phyloP scores from a whole-genome alignment of 805 yeast species.

The Candida insectalens region DNA sequence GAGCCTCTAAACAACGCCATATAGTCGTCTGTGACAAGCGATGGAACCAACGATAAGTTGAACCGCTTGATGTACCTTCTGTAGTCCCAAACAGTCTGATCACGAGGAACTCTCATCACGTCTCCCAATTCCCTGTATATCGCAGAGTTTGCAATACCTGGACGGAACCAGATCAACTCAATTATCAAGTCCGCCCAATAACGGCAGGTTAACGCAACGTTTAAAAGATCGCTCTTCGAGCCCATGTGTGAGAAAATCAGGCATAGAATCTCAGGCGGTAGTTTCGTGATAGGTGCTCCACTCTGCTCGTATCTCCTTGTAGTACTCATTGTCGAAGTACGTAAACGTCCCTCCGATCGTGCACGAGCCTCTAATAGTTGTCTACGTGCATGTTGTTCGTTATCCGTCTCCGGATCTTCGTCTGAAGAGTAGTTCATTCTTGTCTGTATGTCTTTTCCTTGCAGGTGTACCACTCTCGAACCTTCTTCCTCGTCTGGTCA shows the following conservation, averaged over 20 bases:
- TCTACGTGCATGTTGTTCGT: too few species aligned
- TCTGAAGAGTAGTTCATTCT: too few species aligned
- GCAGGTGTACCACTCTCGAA: too few species aligned
- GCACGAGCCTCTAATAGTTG: too few species aligned
- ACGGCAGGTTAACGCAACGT: constrained; percentile 63
- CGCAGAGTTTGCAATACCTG: constrained; percentile 45
- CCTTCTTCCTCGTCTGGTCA: too few species aligned
- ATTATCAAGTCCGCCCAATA: constrained; percentile 72
- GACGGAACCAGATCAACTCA: constrained; percentile 83
- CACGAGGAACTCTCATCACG: constrained; percentile 42
- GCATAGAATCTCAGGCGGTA: constrained; percentile 54
- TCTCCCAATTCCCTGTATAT: constrained; percentile 43
- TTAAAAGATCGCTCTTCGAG: constrained; percentile 48
- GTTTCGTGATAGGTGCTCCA: constrained; percentile 28
- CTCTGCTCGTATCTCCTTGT: constrained; percentile 5
- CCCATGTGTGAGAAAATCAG: constrained; percentile 57
- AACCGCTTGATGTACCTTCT: constrained; percentile 64
- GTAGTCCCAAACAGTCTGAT: constrained; percentile 54
- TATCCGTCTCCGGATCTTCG: too few species aligned
- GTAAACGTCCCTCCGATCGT: too few species aligned
- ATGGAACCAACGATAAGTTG: constrained; percentile 69
- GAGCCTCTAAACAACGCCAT: constrained; percentile 57
- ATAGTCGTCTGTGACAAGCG: constrained; percentile 53
- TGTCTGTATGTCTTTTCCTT: too few species aligned
- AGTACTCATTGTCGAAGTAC: constrained; percentile 4